Base-by-base conservation (phyloP, 305 asterid species). In the Fraxinus baroniana region DNA sequence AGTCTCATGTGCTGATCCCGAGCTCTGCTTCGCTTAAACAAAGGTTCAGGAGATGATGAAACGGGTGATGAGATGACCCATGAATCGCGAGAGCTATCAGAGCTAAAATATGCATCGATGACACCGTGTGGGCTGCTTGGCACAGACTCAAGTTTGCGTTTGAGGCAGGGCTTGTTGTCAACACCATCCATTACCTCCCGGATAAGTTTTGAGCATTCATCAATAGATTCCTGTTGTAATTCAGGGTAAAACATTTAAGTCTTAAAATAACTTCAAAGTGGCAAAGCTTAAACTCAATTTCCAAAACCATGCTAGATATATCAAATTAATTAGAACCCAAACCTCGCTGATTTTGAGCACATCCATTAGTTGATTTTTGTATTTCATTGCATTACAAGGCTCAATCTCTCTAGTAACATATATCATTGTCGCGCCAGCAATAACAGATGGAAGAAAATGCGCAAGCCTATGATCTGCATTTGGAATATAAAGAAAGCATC, bases 371-470 rank as follows among this genome's bases (percentile, higher is more conserved):
- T 87, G 94, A 83, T 86, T 79, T 81, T 89, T 85, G 79, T 86
- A 89, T 35, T 92, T 90, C 39, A 36, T 15, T 24, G 90, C 90
- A 82, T 86, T 87, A 46, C 44, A 55, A 10, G 89, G 86, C 71
- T 89, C 90, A 55, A 88, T 86, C 86, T 94, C 95, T 83, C 88
- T 84, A 32, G 89, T 83, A 79, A 82, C 97, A 68, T 85, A 75
- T 20, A 86, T 75, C 92, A 93, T 90, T 1, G 86, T 83, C n/a
- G 97, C 97, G 84, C 97, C 85, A 86, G 98, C 97, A 85, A 93
- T 84, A 77, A 93, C 97, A 62, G 99, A 96, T 76, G 98, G 97
- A 77, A 82, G 91, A 86, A 85, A 93, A 75, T 72, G 78, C 80
- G 78, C 81, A 76, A 94, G 83, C 88, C 93, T 91, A 86, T 86